These are phyloP conservation scores for Cladosporium sphaerospermum DNA, from an alignment of 2,329 filamentous ascomycete genomes.

Conservation along the genomic window DNA sequence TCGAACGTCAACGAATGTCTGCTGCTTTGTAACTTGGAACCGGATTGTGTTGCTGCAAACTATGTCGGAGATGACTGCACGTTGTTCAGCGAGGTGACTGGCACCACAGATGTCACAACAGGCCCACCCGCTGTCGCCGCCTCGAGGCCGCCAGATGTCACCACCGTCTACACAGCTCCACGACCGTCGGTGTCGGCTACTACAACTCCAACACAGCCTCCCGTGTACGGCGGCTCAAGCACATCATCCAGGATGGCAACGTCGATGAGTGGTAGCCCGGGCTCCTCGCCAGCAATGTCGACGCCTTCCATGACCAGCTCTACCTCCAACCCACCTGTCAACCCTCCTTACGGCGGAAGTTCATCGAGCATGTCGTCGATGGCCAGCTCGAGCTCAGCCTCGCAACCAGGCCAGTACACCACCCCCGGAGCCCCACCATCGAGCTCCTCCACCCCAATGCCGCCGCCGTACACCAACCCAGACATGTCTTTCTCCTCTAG, in stretches of 20 bases:
- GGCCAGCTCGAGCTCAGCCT: neutral
- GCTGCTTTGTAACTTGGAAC: conserved; percentile 17
- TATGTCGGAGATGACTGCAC: conserved; percentile 22
- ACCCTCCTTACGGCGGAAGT: neutral
- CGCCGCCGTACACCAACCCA: neutral
- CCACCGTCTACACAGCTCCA: conserved; percentile 15
- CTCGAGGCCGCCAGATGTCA: conserved; percentile 14
- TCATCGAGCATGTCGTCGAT: neutral
- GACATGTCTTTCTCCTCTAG: neutral
- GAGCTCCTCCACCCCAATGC: neutral
- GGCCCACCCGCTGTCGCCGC: conserved; percentile 14
- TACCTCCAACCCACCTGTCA: neutral
- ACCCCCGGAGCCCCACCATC: neutral
- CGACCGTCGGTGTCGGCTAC: conserved; percentile 7
- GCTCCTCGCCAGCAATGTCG: neutral
- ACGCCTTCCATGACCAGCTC: neutral
- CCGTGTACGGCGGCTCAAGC: conserved; percentile 5
- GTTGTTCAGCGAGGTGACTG: conserved; percentile 19
- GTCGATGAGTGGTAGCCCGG: conserved; percentile 1
- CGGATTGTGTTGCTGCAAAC: conserved; percentile 21
- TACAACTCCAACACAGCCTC: conserved; percentile 8
- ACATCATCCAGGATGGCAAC: neutral
- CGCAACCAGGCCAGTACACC: neutral
- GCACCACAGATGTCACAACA: conserved; percentile 17
- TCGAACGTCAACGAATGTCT: conserved; percentile 18